phyloP scores from a whole-genome alignment of 2,329 filamentous ascomycete species.

The Cladosporium colombiae region DNA sequence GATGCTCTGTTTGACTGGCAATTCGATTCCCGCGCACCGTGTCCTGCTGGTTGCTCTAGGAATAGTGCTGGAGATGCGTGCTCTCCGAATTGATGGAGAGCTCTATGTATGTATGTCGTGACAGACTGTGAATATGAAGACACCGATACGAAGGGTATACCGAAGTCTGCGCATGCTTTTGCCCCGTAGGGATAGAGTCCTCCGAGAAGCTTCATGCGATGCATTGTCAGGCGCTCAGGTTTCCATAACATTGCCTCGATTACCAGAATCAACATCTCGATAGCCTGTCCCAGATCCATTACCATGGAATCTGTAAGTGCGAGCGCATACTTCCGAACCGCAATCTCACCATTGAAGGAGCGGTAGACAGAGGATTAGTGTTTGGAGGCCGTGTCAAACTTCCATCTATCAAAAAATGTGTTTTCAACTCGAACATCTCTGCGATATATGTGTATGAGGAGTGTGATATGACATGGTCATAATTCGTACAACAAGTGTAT shows the following conservation, averaged over 20 bases:
- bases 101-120: background rate
- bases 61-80: background rate
- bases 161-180: no score
- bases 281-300: no score
- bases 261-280: no score
- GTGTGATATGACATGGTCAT: background rate
- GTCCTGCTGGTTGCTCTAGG: conserved; percentile 40
- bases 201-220: background rate
- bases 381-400: background rate
- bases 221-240: no score
- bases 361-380: background rate
- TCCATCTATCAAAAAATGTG: background rate
- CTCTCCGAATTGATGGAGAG: background rate
- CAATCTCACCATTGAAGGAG: background rate
- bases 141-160: no score
- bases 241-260: no score
- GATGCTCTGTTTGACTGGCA: conserved; percentile 58
- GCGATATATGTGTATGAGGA: background rate
- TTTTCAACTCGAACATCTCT: background rate
- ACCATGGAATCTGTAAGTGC: background rate
- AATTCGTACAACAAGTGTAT: background rate
- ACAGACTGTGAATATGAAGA: background rate
- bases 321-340: background rate
- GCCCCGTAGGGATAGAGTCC: background rate
- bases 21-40: conserved; percentile 43